Conservation (phyloP, 441 rosid species). For the Populus trichocarpa region DNA sequence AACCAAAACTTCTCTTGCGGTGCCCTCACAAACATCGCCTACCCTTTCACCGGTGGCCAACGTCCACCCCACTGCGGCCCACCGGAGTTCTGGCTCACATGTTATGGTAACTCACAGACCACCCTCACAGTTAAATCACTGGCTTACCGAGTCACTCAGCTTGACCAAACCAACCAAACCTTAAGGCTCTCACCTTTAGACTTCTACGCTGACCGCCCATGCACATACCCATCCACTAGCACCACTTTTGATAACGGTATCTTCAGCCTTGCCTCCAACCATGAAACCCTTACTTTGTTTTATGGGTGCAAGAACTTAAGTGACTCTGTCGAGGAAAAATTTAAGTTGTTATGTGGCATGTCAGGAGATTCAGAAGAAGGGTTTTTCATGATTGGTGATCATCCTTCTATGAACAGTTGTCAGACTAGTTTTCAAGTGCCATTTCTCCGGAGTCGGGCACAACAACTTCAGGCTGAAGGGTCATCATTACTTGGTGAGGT, state of each 20-base stretch:
- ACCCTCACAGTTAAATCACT: slow-evolving; percentile 18
- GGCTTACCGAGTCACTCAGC: slow-evolving; percentile 21
- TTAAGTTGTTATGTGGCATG: slow-evolving; percentile 13
- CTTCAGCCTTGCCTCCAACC: slow-evolving; percentile 14
- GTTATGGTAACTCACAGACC: slow-evolving; percentile 10
- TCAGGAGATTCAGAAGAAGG: not conserved
- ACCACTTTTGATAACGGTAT: slow-evolving; percentile 23
- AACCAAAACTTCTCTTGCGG: slow-evolving; percentile 29
- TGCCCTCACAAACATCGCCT: slow-evolving; percentile 19
- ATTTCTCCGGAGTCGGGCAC: not conserved
- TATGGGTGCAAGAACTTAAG: slow-evolving; percentile 15
- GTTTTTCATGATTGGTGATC: slow-evolving; percentile 22
- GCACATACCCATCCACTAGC: slow-evolving; percentile 14
- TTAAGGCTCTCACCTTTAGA: slow-evolving; percentile 28
- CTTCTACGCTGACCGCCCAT: slow-evolving; percentile 23
- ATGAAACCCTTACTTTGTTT: slow-evolving; percentile 20
- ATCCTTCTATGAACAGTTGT: slow-evolving; percentile 1
- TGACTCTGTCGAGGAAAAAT: not conserved
- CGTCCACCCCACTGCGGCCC: slow-evolving; percentile 35
- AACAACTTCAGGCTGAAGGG: slow-evolving; percentile 3
- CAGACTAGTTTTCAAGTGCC: slow-evolving; percentile 18
- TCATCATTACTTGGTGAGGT: slow-evolving; percentile 25
- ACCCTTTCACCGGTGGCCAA: slow-evolving; percentile 40
- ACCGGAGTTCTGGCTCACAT: slow-evolving; percentile 30
- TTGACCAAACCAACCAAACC: slow-evolving; percentile 21